Evolutionary conservation across 805 yeast genomes (phyloP).

Genomic region (Hemisphaericaspora nanyangensis): DNA sequence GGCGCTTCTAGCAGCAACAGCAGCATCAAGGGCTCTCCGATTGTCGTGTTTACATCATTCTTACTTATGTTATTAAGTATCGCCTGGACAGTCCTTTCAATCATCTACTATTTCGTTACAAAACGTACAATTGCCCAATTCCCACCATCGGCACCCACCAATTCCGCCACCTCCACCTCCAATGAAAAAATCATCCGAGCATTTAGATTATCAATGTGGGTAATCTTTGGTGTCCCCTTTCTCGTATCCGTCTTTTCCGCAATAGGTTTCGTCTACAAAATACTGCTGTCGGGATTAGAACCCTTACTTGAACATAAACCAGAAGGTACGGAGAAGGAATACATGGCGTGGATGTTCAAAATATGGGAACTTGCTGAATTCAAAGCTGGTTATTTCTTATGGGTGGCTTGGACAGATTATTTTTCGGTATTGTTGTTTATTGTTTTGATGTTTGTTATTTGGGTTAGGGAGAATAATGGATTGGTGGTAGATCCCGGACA

Average conservation of each 20-base stretch:
- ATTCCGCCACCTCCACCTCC: slow-evolving; percentile 11
- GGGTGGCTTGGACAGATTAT: slow-evolving; percentile 10
- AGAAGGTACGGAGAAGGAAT: too few relatives aligned
- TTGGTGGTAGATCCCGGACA: slow-evolving; percentile 19
- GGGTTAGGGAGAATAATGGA: slow-evolving; percentile 30
- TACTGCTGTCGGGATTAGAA: too few relatives aligned
- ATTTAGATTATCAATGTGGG: slow-evolving; percentile 22
- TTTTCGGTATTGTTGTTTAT: slow-evolving; percentile 11
- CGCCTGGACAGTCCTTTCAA: slow-evolving; percentile 13
- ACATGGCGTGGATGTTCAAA: too few relatives aligned
- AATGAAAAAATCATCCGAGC: slow-evolving; percentile 17
- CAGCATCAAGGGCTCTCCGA: background rate
- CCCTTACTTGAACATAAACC: too few relatives aligned
- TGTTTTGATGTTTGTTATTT: slow-evolving; percentile 19
- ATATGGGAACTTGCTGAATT: background rate
- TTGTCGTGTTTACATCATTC: background rate
- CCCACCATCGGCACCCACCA: slow-evolving; percentile 21
- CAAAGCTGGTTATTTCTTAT: background rate
- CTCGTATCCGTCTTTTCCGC: too few relatives aligned
- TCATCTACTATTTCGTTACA: slow-evolving; percentile 23
- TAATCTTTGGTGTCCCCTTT: slow-evolving; percentile 25
- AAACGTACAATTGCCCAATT: slow-evolving; percentile 21
- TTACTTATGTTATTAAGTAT: slow-evolving; percentile 4
- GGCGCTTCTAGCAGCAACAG: too few relatives aligned
- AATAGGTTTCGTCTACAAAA: too few relatives aligned